Evolutionary conservation across 768 basidiomycete species (phyloP), one percentile per base, ranked within the genome.

Genomic region (Auricularia sp.): DNA sequence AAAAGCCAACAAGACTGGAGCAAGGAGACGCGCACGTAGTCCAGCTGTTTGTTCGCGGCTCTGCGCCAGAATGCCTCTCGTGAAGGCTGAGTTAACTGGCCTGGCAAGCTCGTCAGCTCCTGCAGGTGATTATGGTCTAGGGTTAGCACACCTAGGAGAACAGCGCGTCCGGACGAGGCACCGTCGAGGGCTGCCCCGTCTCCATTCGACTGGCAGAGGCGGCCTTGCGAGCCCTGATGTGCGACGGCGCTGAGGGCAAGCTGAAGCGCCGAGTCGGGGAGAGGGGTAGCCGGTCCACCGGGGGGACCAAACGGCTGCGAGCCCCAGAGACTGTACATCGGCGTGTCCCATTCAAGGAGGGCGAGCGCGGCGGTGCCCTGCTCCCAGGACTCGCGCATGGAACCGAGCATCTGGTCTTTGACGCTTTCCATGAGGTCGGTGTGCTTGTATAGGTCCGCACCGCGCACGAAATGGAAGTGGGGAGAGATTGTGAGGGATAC

Each of bases 121-220:
- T 63, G 34, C 2, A n/a, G 29, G 3, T 5, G 39, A 16, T 21
- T 1, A 60, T 21, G 14, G 47, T 51, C 11, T 14, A 3, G 18
- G 14, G 21, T 6, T 18, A 33, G 62, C 23, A 39, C 60, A 69
- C 72, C 72, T n/a, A 73, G 36, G n/a, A 73, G 64, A 4, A 73
- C 72, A 4, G 65, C 67, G 29, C 67, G 68, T 1, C 72, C 72
- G 16, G 71, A 66, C 18, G 72, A 71, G 5, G 72, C 72, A 16
- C 72, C 72, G 62, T 73, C 72, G 10, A 73, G 66, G 7, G 72
- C 72, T 21, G 72, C 71, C 29, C 70, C 72, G 33, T 73, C 72
- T 35, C 66, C 66, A 23, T 72, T 69, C 35, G 67, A 51, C 62
- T 73, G 72, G 54, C 70, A 71, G 29, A 73, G 67, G 36, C 72